Conservation (phyloP, 352 stramenopile species). For the Achlya hypogyna region DNA sequence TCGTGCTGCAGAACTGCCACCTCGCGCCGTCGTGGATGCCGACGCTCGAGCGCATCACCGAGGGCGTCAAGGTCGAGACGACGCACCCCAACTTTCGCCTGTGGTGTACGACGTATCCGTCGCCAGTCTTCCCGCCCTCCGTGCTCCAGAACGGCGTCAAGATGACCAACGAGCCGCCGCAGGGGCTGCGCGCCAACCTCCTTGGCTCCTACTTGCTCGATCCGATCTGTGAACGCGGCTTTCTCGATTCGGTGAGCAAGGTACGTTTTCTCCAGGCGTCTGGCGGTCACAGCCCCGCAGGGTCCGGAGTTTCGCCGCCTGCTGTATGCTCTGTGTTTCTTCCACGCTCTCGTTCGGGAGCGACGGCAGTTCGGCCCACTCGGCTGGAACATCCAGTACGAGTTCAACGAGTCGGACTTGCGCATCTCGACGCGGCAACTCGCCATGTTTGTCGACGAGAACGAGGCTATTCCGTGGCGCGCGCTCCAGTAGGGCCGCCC, state of each 20-base stretch:
- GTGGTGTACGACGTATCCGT: slow-evolving; percentile 93
- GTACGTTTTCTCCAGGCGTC: no score
- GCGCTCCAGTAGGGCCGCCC: slow-evolving; percentile 30
- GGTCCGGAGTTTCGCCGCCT: slow-evolving; percentile 78
- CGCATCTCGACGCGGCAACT: slow-evolving; percentile 88
- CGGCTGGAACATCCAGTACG: slow-evolving; percentile 95
- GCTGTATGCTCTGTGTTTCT: slow-evolving; percentile 86
- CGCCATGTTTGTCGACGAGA: slow-evolving; percentile 88
- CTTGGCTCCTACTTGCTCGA: slow-evolving; percentile 87
- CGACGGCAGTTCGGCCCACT: slow-evolving; percentile 87
- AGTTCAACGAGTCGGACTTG: slow-evolving; percentile 93
- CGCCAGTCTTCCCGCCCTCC: slow-evolving; percentile 87
- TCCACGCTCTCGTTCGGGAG: slow-evolving; percentile 90
- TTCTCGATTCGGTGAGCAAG: slow-evolving; percentile 70
- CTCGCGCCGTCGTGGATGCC: slow-evolving; percentile 90
- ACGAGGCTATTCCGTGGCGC: slow-evolving; percentile 75
- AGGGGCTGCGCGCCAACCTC: slow-evolving; percentile 87
- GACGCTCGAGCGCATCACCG: slow-evolving; percentile 87
- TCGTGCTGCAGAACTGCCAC: slow-evolving; percentile 89
- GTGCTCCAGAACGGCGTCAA: slow-evolving; percentile 95
- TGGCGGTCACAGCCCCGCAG: no score
- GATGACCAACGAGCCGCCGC: slow-evolving; percentile 92
- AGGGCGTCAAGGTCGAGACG: slow-evolving; percentile 72
- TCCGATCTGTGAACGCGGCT: slow-evolving; percentile 82
- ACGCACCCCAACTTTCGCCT: slow-evolving; percentile 85